Base-by-base conservation (phyloP, 2,329 filamentous ascomycete species). In the Aspergillus sp. region DNA sequence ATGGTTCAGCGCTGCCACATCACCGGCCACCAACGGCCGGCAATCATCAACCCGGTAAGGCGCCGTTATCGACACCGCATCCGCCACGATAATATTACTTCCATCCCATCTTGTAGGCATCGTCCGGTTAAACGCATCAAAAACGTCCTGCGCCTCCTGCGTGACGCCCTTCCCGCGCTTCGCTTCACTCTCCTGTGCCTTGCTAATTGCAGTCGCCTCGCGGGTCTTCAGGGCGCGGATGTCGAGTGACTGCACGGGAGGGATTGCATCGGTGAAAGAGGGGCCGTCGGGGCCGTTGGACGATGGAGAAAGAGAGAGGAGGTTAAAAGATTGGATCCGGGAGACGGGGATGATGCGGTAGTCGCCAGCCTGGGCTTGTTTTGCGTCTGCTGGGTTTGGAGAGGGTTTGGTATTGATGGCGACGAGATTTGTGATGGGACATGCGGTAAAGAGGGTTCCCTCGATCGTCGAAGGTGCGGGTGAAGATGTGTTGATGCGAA, bases 301-400 rank as follows among this genome's bases (percentile, higher is more conserved):
- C 6, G 56, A 55, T 15, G 66, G 60, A 17, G 61, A 53, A 7
- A 75, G 66, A 12, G 71, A 68, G 38, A 82, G 61, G 41, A 83
- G 63, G 55, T 81, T 74, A 64, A 83, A 80, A 48, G 67, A 72
- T 44, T 78, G 71, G 57, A 85, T 80, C 51, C 78, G 74, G 44
- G 79, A 77, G 52, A 83, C 71, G 3, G 80, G 78, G 49, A 84
- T 75, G 60, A 84, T 74, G 57, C 78, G 79, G 61, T 81, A 84
- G 60, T 82, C 74, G 49, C 77, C 76, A 5, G 74, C 68, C 46
- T 72, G 69, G 0, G 65, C 53, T 46, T 65, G 65, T 47, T 67
- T 65, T 10, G 58, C 53, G 45, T 64, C 64, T 42, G 62, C 57
- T 15, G 61, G 47, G 33, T 54, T 59, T 53, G 73, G 63, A 9